Conservation (phyloP, 768 basidiomycete species). For the Daedaleopsis sinensis region DNA sequence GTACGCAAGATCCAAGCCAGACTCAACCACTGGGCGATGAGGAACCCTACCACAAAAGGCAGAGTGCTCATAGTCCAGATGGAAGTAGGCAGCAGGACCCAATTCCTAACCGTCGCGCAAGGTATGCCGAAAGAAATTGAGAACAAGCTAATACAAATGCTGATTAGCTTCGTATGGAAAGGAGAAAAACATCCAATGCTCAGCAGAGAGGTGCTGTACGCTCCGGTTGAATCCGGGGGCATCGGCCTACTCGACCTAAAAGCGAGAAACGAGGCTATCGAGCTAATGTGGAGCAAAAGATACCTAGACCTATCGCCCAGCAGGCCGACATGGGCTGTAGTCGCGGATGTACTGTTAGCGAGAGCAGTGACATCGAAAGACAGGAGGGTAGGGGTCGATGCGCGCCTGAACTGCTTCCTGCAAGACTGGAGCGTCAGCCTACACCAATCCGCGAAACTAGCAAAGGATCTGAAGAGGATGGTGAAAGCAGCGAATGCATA, state of each 20-base stretch:
- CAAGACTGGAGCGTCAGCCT: background rate
- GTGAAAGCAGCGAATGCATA: background rate
- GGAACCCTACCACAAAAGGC: too few species aligned
- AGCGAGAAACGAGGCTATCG: background rate
- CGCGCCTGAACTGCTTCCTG: background rate
- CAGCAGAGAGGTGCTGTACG: conserved; percentile 19
- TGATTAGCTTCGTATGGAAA: too few species aligned
- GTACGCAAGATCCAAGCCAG: too few species aligned
- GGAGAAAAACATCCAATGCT: too few species aligned
- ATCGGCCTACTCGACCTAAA: background rate
- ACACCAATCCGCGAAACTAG: background rate
- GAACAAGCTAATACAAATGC: too few species aligned
- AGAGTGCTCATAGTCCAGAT: too few species aligned
- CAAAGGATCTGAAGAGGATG: background rate
- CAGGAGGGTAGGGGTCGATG: background rate
- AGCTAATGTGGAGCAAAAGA: background rate
- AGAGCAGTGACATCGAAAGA: background rate
- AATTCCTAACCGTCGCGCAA: too few species aligned
- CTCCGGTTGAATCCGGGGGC: background rate
- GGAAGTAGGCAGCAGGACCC: too few species aligned
- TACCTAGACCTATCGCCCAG: background rate
- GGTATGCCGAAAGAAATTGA: too few species aligned
- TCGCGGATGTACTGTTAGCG: background rate
- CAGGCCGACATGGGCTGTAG: background rate
- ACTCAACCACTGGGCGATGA: too few species aligned